Evolutionary conservation across 2,329 filamentous ascomycete genomes (phyloP), one percentile per base, ranked within the genome.

Genomic region (Dactylellina leptospora): DNA sequence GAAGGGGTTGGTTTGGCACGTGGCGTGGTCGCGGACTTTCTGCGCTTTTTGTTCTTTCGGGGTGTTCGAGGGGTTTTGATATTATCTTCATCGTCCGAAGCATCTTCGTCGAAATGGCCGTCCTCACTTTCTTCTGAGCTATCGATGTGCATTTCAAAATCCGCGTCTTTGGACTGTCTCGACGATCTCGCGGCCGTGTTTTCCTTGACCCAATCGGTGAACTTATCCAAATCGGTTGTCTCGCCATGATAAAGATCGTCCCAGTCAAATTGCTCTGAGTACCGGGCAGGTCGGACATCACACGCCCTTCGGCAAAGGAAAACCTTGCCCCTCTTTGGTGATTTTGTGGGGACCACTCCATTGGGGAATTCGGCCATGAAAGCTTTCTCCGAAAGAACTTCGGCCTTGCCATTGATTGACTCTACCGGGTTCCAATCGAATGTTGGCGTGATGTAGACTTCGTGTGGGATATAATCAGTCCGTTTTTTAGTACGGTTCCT

Each of bases 221-320:
- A 80, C 3, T 83, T 78, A 50, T 85, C 84, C 27, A 96, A 83
- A 74, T 89, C 85, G n/a, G 88, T 83, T 20, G 83, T 82, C 28
- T 83, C 83, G n/a, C 87, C 87, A 0, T 82, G 83, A 76, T 91
- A 96, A 1, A 96, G 81, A 44, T 96, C 87, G 78, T 97, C 92
- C 95, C 95, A 99, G 1, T 86, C 79, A 75, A 99, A 96, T 76
- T 97, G 92, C 11, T 95, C 87, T 0, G 93, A 97, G 78, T 97
- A 99, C 20, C 88, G 92, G 18, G 92, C 90, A 22, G 93, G 96
- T 68, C 92, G 84, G 10, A 91, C 90, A 78, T 96, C 96, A 77
- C 93, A 96, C 20, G 92, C 95, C 78, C 93, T 85, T 55, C 93
- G 88, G 78, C 95, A 97, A 51, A 97, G 81, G 77, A 97, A 97